Conservation (phyloP, 129 eudicot genomes). For the Centaurea solstitialis region DNA sequence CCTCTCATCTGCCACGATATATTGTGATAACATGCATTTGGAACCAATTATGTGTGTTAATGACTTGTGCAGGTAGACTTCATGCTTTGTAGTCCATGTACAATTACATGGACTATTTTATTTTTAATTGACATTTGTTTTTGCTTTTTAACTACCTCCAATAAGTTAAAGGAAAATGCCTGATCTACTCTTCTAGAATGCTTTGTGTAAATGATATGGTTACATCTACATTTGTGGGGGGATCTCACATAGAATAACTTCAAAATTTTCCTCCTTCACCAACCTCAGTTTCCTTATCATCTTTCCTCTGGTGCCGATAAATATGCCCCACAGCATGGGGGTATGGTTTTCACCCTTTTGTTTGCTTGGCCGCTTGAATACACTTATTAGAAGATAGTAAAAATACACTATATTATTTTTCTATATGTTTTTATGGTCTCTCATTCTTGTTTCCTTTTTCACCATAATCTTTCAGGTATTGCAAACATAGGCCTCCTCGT, state of each 20-base stretch:
- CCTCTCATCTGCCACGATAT: neutral
- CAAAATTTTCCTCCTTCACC: neutral
- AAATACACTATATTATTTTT: too few species aligned
- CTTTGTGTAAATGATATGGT: neutral
- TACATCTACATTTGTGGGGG: neutral
- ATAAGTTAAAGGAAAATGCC: neutral
- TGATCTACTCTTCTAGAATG: neutral
- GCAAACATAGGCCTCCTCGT: neutral
- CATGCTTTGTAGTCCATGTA: neutral
- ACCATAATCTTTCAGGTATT: neutral
- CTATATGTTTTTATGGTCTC: too few species aligned
- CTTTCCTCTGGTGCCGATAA: too few species aligned
- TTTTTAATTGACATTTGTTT: neutral
- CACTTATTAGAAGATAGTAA: too few species aligned
- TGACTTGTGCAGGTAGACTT: neutral
- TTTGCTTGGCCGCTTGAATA: too few species aligned
- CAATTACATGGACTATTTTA: neutral
- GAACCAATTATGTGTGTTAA: neutral
- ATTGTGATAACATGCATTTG: neutral
- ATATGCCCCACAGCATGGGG: too few species aligned
- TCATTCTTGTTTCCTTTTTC: neutral
- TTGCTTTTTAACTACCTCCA: neutral
- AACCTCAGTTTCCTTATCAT: neutral
- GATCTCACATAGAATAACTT: neutral
- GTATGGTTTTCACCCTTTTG: too few species aligned